These are phyloP conservation scores for Chytriomyces hyalinus DNA, from an alignment of 192 early-diverging fungal genomes.

Conservation along the genomic window DNA sequence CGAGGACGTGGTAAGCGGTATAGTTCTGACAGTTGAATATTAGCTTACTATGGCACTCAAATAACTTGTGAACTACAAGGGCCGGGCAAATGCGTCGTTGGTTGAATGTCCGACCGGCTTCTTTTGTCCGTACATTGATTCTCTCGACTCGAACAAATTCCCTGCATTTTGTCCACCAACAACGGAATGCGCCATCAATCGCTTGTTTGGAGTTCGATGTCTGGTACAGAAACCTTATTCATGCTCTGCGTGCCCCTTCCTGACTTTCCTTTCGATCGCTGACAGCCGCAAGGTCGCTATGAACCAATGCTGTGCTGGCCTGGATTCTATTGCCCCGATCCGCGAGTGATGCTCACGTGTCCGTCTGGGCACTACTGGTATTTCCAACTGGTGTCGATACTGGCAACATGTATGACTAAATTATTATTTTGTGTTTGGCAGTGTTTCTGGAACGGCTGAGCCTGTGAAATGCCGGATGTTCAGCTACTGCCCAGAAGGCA, in stretches of 20 bases:
- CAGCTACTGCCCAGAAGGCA: conserved; percentile 19
- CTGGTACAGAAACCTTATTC: not conserved
- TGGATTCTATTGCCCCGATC: conserved; percentile 50
- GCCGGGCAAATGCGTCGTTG: too few species aligned
- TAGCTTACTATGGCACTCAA: too few species aligned
- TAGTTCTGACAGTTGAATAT: too few species aligned
- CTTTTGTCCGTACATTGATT: conserved; percentile 40
- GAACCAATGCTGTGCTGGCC: conserved; percentile 46
- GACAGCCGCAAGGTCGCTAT: conserved; percentile 38
- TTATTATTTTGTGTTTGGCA: not conserved
- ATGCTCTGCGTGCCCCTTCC: not conserved
- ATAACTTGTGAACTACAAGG: too few species aligned
- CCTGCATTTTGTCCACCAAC: conserved; percentile 42
- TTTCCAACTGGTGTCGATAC: not conserved
- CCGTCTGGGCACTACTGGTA: conserved; percentile 23
- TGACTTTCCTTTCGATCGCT: not conserved
- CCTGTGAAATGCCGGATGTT: conserved; percentile 3
- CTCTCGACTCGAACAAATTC: conserved; percentile 1
- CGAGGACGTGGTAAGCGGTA: too few species aligned
- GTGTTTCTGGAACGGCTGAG: conserved; percentile 3
- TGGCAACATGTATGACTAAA: not conserved
- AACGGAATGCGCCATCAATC: conserved; percentile 29
- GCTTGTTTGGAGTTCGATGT: conserved; percentile 34
- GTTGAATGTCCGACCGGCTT: conserved; percentile 36
- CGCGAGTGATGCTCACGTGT: conserved; percentile 20